Evolutionary conservation across 192 early-diverging fungal species (phyloP), one percentile per base, ranked within the genome.

Genomic region (Spizellomyces punctatus): DNA sequence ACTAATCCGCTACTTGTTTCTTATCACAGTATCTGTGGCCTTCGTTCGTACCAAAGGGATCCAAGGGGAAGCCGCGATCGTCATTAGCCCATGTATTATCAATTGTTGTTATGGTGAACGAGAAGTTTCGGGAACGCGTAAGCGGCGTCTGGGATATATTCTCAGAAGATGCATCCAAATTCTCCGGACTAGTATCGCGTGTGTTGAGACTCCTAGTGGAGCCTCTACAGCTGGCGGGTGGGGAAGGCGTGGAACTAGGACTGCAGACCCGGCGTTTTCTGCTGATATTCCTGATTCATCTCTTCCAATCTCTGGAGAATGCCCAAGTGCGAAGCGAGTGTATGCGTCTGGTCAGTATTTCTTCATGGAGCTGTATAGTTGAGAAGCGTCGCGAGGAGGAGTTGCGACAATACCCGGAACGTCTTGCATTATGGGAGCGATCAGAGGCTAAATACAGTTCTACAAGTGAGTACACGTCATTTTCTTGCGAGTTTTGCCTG

Each of bases 221-320:
- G 46, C 75, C 64, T 46, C 27, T 36, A 36, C 27, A 22, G 9
- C n/a, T 17, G 19, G 52, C 55, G 10, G 36, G 43, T 36, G 71
- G 60, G 44, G 74, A 70, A 43, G 44, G 75, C 4, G 57, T 67
- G 14, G 48, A 70, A 14, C 43, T 82, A 41, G 16, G 14, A 10
- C 58, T 84, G 19, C 22, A 76, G 19, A 56, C 78, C 43, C 73
- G 77, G 63, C 78, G 88, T 10, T 82, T 81, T 21, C 72, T 95
- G 5, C 71, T 92, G 27, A 75, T 91, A 43, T 98, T 97, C 63
- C 75, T 98, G 66, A 89, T 92, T 49, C 83, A 91, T 42, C 84
- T 86, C n/a, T 98, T 96, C 72, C 86, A 91, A 64, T 91, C 91
- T 63, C 78, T 98, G 46, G 96, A 98, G 78, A 90, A 91, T 36